Evolutionary conservation across 768 basidiomycete genomes (phyloP).

Genomic region (Tephrocybe sp.): DNA sequence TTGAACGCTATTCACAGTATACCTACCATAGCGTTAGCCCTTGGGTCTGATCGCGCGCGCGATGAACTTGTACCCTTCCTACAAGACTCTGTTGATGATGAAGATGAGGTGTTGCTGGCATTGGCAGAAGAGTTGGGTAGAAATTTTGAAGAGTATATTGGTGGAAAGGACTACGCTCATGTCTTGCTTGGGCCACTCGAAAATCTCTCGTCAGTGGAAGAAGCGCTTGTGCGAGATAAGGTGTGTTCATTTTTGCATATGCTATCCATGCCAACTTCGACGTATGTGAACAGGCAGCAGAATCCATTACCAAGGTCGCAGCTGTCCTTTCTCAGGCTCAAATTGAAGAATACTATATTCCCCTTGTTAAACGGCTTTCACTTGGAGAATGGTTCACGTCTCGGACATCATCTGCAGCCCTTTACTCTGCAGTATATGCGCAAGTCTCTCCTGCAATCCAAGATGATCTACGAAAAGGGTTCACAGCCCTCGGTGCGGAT

Average conservation of each 20-base stretch:
- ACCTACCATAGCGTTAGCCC: slow-evolving; percentile 95
- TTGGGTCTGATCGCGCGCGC: slow-evolving; percentile 92
- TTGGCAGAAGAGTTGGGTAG: slow-evolving; percentile 93
- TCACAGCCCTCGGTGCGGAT: slow-evolving; percentile 79
- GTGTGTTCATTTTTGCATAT: slow-evolving; percentile 39
- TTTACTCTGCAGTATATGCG: slow-evolving; percentile 88
- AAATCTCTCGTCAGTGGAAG: slow-evolving; percentile 94
- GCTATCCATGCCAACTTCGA: slow-evolving; percentile 10
- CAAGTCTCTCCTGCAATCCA: slow-evolving; percentile 72
- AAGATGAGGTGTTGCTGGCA: slow-evolving; percentile 96
- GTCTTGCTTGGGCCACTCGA: slow-evolving; percentile 89
- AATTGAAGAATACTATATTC: slow-evolving; percentile 89
- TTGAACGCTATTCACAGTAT: slow-evolving; percentile 97
- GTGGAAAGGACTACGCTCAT: slow-evolving; percentile 86
- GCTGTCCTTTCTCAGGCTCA: slow-evolving; percentile 73
- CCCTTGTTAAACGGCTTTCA: slow-evolving; percentile 85
- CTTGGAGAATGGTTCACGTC: slow-evolving; percentile 99
- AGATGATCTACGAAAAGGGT: slow-evolving; percentile 88
- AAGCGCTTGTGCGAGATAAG: slow-evolving; percentile 97
- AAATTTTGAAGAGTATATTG: slow-evolving; percentile 92
- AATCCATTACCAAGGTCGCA: slow-evolving; percentile 91
- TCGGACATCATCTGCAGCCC: slow-evolving; percentile 90
- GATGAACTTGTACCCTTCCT: slow-evolving; percentile 96
- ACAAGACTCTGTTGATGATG: slow-evolving; percentile 98
- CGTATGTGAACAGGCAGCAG: slow-evolving; percentile 69